phyloP scores from a whole-genome alignment of 306 rosid species.

The Prunus dulcis region DNA sequence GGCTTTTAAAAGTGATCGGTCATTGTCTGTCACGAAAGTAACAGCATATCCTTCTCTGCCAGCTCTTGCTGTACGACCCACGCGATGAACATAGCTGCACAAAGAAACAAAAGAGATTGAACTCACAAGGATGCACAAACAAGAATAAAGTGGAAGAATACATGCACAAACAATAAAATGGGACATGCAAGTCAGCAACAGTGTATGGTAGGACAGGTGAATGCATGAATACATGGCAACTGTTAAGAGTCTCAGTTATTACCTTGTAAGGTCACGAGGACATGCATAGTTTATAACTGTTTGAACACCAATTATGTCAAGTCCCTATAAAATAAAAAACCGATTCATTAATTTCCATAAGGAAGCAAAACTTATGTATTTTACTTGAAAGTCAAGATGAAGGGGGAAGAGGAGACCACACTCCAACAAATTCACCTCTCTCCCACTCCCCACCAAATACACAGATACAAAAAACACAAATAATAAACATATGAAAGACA shows the following conservation, averaged over 20 bases:
- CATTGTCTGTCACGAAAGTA: conserved; percentile 83
- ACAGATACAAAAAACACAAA: neutral
- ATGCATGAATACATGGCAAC: neutral
- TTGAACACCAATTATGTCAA: conserved; percentile 89
- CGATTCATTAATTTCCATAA: neutral
- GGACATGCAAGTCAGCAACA: neutral
- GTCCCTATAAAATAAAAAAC: conserved; percentile 56
- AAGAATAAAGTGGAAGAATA: neutral
- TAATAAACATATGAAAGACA: neutral
- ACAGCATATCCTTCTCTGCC: conserved; percentile 94
- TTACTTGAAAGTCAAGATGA: neutral
- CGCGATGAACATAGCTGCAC: conserved; percentile 90
- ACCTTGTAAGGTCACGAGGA: conserved; percentile 95
- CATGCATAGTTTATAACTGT: conserved; percentile 96
- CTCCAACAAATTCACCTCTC: neutral
- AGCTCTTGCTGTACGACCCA: conserved; percentile 99
- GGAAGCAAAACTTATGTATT: neutral
- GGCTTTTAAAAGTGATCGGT: conserved; percentile 85
- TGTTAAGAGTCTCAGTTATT: conserved; percentile 4
- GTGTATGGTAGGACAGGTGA: neutral
- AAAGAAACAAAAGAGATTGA: conserved; percentile 5
- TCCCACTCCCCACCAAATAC: neutral
- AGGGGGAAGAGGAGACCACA: neutral
- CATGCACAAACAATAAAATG: neutral
- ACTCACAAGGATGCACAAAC: conserved; percentile 11